Conservation (phyloP, 139 green algal genomes). For the Limnomonas spitsbergensis region DNA sequence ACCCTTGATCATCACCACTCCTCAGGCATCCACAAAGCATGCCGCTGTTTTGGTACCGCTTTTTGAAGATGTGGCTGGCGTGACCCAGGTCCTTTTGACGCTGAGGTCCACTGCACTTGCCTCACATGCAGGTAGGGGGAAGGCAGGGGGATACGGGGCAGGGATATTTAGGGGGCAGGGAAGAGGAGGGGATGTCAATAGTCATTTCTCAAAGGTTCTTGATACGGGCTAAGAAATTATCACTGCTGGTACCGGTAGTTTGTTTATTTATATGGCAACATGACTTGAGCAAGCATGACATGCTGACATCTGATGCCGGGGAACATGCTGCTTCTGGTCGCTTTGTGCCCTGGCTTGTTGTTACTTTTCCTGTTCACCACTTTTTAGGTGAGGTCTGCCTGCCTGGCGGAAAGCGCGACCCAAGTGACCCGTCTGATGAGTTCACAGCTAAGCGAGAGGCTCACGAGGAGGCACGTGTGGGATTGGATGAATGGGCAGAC, state of each 20-base stretch:
- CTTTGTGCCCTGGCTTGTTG: too few relatives aligned
- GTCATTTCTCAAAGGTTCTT: not conserved
- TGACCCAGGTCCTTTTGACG: not conserved
- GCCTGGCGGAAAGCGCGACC: conserved; percentile 73
- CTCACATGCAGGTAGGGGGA: not conserved
- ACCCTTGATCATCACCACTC: too few relatives aligned
- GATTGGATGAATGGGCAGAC: too few relatives aligned
- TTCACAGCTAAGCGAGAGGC: conserved; percentile 68
- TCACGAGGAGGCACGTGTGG: conserved; percentile 58
- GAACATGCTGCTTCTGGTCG: too few relatives aligned
- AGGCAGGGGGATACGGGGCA: not conserved
- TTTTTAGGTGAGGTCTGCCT: conserved; percentile 65
- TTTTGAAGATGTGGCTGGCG: not conserved
- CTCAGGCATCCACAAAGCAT: not conserved
- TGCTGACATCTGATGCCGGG: not conserved
- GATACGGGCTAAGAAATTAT: not conserved
- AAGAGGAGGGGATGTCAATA: not conserved
- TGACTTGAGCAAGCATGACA: not conserved
- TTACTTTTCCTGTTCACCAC: not conserved
- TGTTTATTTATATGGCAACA: not conserved
- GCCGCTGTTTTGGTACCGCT: not conserved
- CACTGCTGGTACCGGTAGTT: not conserved
- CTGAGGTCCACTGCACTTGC: not conserved
- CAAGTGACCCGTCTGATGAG: conserved; percentile 53
- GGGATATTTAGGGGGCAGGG: not conserved